phyloP scores from a whole-genome alignment of 371 early-diverging fungal species.

The Mortierella sp. region DNA sequence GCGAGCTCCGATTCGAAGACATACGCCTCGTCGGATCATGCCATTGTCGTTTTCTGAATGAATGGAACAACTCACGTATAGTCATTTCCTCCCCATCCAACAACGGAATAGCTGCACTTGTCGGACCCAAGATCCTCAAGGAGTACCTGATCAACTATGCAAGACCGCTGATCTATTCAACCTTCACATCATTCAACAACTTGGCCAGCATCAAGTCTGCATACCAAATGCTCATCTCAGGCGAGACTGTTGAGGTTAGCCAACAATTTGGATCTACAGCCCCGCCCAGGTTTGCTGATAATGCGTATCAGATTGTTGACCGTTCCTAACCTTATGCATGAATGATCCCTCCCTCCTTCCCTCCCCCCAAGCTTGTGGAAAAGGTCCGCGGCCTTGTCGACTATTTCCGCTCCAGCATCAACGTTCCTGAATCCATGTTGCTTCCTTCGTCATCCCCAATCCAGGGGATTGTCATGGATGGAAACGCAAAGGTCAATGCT shows the following conservation, averaged over 20 bases:
- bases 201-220: conserved; percentile 68
- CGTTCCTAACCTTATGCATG: too few species aligned
- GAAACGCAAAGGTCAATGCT: conserved; percentile 70
- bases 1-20: conserved; percentile 5
- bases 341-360: not conserved
- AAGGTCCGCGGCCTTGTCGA: conserved; percentile 58
- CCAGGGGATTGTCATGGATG: conserved; percentile 80
- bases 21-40: too few species aligned
- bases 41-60: too few species aligned
- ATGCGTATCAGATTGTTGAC: too few species aligned
- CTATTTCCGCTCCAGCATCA: conserved; percentile 59
- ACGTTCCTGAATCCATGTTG: conserved; percentile 60
- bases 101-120: conserved; percentile 66
- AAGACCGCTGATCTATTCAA: conserved; percentile 84
- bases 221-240: conserved; percentile 62
- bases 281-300: not conserved
- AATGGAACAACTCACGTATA: too few species aligned
- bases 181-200: conserved; percentile 72
- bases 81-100: not conserved
- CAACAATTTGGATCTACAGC: not conserved
- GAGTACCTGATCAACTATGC: conserved; percentile 86
- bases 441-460: conserved; percentile 76
- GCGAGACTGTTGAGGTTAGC: conserved; percentile 61
- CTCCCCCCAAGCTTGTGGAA: conserved; percentile 56
- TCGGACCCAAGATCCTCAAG: conserved; percentile 69